phyloP scores from a whole-genome alignment of 345 rosid genomes.

The Leavenworthia alabamica region DNA sequence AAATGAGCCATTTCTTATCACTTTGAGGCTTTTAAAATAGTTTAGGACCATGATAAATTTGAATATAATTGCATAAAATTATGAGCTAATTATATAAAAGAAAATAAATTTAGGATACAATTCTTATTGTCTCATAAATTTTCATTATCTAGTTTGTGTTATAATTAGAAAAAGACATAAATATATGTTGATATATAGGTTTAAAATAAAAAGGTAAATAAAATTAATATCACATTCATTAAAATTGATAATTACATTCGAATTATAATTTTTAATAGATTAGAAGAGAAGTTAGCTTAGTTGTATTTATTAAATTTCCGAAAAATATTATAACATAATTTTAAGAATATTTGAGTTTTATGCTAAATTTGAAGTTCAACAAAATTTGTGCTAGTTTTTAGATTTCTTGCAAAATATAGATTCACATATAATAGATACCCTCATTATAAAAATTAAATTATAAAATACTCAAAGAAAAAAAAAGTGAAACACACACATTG shows the following conservation, averaged over 20 bases:
- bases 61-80: not conserved
- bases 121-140: not conserved
- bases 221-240: not conserved
- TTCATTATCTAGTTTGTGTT: not conserved
- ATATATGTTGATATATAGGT: not conserved
- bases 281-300: not conserved
- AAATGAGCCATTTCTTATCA: not conserved
- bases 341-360: not conserved
- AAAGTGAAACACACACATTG: not conserved
- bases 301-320: not conserved
- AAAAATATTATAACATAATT: not conserved
- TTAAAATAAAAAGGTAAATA: not conserved
- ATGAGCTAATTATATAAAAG: not conserved
- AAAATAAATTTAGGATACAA: not conserved
- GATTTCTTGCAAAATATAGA: not conserved
- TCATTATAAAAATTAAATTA: not conserved
- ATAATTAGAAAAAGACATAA: not conserved
- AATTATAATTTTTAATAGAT: not conserved
- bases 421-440: not conserved
- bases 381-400: not conserved
- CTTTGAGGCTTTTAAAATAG: not conserved
- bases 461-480: not conserved
- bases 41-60: not conserved
- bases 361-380: not conserved
- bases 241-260: not conserved